phyloP scores from a whole-genome alignment of 805 yeast species.

The Tetrapisispora phaffii region DNA sequence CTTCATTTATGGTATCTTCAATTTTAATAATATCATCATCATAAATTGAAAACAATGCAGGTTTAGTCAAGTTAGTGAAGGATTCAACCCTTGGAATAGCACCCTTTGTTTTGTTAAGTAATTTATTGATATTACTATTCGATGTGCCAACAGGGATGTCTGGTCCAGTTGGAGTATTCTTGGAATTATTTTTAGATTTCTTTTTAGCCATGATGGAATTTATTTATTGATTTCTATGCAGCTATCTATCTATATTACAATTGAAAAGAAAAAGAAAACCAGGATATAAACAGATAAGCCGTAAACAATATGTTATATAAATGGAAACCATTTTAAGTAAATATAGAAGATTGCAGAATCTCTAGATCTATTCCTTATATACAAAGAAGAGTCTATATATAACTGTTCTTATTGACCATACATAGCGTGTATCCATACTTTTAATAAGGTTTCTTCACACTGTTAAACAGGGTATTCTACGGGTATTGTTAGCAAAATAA shows the following conservation, averaged over 20 bases:
- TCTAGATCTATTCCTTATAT: no score
- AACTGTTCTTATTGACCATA: no score
- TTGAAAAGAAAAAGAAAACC: no score
- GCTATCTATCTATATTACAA: no score
- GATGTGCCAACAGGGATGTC: background rate
- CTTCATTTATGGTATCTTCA: slow-evolving; percentile 27
- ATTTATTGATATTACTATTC: background rate
- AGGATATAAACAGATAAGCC: no score
- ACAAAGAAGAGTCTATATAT: no score
- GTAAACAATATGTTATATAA: no score
- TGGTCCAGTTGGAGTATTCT: background rate
- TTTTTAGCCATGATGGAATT: slow-evolving; percentile 4
- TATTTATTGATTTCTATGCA: no score
- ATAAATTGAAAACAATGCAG: slow-evolving; percentile 42
- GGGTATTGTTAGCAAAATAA: background rate
- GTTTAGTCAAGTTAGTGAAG: slow-evolving; percentile 40
- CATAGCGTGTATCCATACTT: no score
- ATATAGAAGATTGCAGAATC: no score
- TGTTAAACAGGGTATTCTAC: background rate
- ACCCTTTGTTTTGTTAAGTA: background rate
- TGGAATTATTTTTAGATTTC: background rate
- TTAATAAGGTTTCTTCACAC: no score
- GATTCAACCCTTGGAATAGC: slow-evolving; percentile 25
- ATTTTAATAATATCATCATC: slow-evolving; percentile 30
- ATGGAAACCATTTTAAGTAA: no score